Base-by-base conservation (phyloP, 495 filamentous ascomycete genomes). In the Penicillium flavigenum region DNA sequence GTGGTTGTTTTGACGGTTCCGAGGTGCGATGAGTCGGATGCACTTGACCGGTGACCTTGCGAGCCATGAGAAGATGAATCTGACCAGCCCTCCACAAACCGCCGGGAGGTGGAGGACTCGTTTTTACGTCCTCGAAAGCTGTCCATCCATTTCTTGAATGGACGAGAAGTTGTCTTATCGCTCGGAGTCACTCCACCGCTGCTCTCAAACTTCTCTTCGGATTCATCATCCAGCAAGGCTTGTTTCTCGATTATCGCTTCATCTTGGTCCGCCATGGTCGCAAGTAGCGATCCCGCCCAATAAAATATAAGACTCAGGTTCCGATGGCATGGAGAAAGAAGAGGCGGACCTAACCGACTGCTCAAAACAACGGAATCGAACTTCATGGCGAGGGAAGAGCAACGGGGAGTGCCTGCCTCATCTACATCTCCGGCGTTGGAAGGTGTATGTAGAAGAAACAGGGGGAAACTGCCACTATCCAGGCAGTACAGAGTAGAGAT, bases 1-100 rank as follows among this genome's bases (percentile, higher is more conserved):
- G 85, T 88, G 38, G 88, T 85, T 20, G 90, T 92, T 64, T 87
- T 92, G 52, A 93, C 81, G 11, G 83, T 86, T 16, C 85, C 83
- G 22, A 96, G 82, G 54, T 90, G 88, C 8, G 87, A 83, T 7
- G 91, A 95, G 20, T 88, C 89, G 42, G 53, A 55, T 34, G 27
- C 16, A 29, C 24, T 47, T 12, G 53, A 55, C 19, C 27, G 53
- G 4, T 47, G 53, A 19, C 43, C 32, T 14, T 38, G 53, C 16
- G 53, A 55, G 10, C 53, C 43, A 47, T 55, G 53, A 16, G 53
- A 55, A 20, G 63, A 67, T 45, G 76, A 74, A 51, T 80, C 70
- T 41, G 70, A 77, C 72, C 78, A 82, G 32, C 76, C 77, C 49
- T 77, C 65, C 19, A 75, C 66, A 36, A 69, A 66, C 43, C 69